Conservation (phyloP, 2,329 filamentous ascomycete species). For the Fusarium mundagurra region DNA sequence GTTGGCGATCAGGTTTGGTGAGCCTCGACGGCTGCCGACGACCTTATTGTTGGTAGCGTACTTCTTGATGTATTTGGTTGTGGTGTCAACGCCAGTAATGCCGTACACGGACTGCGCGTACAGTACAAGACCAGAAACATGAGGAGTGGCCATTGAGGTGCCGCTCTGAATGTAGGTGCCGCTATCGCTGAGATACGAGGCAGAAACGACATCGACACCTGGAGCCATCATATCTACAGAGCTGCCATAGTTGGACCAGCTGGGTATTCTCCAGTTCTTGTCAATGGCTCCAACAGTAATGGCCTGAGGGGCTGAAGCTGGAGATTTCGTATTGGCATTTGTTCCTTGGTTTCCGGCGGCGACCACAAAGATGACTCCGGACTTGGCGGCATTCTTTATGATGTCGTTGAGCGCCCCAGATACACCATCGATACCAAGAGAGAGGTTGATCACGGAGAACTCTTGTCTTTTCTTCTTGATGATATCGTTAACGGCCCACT, state of each 20-base stretch:
- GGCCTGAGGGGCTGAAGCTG: conserved; percentile 45
- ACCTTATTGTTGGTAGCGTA: conserved; percentile 54
- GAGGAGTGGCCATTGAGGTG: conserved; percentile 71
- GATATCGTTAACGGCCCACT: conserved; percentile 58
- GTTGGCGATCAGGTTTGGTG: conserved; percentile 60
- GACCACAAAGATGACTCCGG: conserved; percentile 62
- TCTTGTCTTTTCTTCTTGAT: conserved; percentile 49
- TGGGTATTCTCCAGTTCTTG: conserved; percentile 51
- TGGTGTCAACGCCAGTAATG: conserved; percentile 44
- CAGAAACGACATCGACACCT: conserved; percentile 56
- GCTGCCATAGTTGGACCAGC: conserved; percentile 62
- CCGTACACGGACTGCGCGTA: conserved; percentile 59
- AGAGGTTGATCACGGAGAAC: conserved; percentile 64
- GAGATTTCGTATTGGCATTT: conserved; percentile 40
- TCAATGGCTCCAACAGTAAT: conserved; percentile 51
- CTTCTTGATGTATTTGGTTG: conserved; percentile 54
- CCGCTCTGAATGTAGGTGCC: conserved; percentile 62
- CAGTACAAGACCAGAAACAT: conserved; percentile 66
- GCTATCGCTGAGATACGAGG: conserved; percentile 56
- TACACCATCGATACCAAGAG: conserved; percentile 56
- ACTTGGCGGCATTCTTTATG: conserved; percentile 55
- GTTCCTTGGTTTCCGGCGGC: conserved; percentile 62
- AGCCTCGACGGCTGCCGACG: conserved; percentile 49
- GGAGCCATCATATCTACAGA: conserved; percentile 62
- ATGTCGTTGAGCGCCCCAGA: conserved; percentile 60